phyloP scores from a whole-genome alignment of 345 rosid genomes.

The Carallia brachiata region DNA sequence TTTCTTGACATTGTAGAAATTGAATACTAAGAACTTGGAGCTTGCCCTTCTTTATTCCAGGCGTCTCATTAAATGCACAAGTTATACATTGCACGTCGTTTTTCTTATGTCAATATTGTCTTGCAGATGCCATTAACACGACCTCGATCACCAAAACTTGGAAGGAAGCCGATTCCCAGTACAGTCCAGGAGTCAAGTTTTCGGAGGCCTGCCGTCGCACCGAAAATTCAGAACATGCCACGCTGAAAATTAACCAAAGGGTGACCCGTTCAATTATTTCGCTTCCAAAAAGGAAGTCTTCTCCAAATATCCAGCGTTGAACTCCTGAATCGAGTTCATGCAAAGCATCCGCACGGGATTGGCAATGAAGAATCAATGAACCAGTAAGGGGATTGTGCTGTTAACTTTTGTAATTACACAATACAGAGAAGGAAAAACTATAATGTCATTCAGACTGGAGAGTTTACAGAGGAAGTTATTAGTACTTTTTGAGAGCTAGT shows the following conservation, averaged over 20 bases:
- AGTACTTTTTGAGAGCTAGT: slow-evolving; percentile 1
- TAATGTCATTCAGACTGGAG: background rate
- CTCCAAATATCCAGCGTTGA: slow-evolving; percentile 60
- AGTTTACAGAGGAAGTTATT: background rate
- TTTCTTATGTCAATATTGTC: slow-evolving; percentile 10
- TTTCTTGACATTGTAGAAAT: too few species aligned
- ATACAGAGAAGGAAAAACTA: slow-evolving; percentile 1
- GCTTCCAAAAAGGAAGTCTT: slow-evolving; percentile 41
- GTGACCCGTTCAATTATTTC: slow-evolving; percentile 30
- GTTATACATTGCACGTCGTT: slow-evolving; percentile 13
- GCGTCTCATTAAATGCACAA: slow-evolving; percentile 7
- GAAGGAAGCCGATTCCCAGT: slow-evolving; percentile 40
- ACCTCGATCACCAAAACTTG: slow-evolving; percentile 49
- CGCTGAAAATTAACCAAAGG: slow-evolving; percentile 34
- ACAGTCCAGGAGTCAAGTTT: slow-evolving; percentile 30
- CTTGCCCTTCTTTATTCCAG: background rate
- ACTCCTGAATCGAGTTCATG: slow-evolving; percentile 9
- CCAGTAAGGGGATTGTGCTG: slow-evolving; percentile 1
- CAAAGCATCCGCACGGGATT: slow-evolving; percentile 2
- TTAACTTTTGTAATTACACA: slow-evolving; percentile 19
- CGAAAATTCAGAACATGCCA: slow-evolving; percentile 30
- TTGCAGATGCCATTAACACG: slow-evolving; percentile 42
- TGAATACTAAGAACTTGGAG: too few species aligned
- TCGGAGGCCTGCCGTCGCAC: slow-evolving; percentile 30
- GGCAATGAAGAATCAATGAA: background rate